A percentile compares a stretch with the other conserved stretches of the same genome.
phyloP scores from a whole-genome alignment of 2,329 filamentous ascomycete genomes.

The Fusarium musae region DNA sequence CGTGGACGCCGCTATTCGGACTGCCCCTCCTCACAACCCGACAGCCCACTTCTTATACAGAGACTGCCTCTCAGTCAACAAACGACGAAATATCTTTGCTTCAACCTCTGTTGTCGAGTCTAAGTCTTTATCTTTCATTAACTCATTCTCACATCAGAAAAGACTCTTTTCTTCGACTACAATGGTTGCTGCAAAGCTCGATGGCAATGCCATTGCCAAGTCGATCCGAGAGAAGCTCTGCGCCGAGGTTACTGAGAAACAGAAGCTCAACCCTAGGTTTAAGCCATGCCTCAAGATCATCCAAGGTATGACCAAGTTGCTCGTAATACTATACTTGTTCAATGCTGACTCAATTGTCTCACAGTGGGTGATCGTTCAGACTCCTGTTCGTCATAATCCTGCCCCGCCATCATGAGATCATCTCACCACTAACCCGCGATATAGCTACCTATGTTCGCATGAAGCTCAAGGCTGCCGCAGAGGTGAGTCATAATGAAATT shows the following conservation, averaged over 20 bases:
- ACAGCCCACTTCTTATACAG: constrained; percentile 36
- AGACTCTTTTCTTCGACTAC: constrained; percentile 61
- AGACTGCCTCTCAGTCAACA: constrained; percentile 28
- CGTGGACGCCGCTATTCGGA: constrained; percentile 32
- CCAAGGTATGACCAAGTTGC: constrained; percentile 71
- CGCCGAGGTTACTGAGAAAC: constrained; percentile 81
- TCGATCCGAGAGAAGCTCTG: constrained; percentile 85
- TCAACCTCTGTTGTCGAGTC: constrained; percentile 26
- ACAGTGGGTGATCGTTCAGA: constrained; percentile 92
- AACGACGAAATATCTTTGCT: constrained; percentile 25
- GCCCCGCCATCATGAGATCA: constrained; percentile 36
- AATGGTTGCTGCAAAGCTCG: constrained; percentile 92
- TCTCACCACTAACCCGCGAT: constrained; percentile 36
- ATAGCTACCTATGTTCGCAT: constrained; percentile 97
- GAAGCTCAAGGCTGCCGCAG: constrained; percentile 97
- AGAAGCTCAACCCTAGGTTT: constrained; percentile 86
- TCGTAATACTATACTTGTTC: constrained; percentile 12
- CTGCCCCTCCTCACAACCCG: constrained; percentile 41
- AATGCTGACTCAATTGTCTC: constrained; percentile 37
- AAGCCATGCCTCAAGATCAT: constrained; percentile 93
- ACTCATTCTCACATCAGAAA: constrained; percentile 25
- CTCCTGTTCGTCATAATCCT: constrained; percentile 69
- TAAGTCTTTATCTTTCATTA: constrained; percentile 16
- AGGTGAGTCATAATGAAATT: constrained; percentile 64
- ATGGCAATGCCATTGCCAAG: constrained; percentile 95